Base-by-base conservation (phyloP, 805 yeast species). In the Ogataea wickerhamii region DNA sequence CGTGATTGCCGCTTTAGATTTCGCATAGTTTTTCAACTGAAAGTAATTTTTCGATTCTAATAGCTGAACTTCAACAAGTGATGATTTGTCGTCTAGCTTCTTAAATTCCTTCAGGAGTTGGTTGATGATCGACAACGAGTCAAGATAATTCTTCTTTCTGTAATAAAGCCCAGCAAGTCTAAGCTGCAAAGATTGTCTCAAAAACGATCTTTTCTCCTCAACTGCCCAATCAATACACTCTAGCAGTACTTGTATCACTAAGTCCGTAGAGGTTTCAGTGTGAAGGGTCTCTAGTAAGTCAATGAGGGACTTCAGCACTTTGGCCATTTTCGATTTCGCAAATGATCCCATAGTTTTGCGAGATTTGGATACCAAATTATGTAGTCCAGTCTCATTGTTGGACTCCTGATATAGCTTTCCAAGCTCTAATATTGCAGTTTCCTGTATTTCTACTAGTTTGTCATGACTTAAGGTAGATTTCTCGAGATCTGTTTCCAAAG, bases 271-370 rank as follows among this genome's bases (percentile, higher is more conserved):
- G 47, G 70, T 69, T 1, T 40, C 39, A 10, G 43, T 41, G 28
- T 78, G 82, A 48, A 80, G 74, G 18, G 59, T 57, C 43, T 86
- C 89, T 53, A 86, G 78, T 45, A 77, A 67, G 55, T 91, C 98
- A 51, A 93, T 80, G 56, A 93, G 70, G 28, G 78, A 72, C 53
- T 82, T 82, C 49, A 91, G 81, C 39, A 91, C 84, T 61, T 91
- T 93, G 16, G 98, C 95, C 6, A 95, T 84, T 63, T 93, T 93
- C 12, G 96, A 85, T 66, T 93, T 93, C 32, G 98, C 96, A 55
- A 86, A 78, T 23, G 76, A 74, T 4, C 54, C 51, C 70, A 88
- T 80, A n/a, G 80, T 75, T 6, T 64, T 67, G 51, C 93, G 76
- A 1, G 94, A 80, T 28, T 76, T 71, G 10, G 78, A 70, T 26